These are phyloP conservation scores for Metarhizium rileyi DNA, from an alignment of 2,329 filamentous ascomycete genomes.

Conservation along the genomic window DNA sequence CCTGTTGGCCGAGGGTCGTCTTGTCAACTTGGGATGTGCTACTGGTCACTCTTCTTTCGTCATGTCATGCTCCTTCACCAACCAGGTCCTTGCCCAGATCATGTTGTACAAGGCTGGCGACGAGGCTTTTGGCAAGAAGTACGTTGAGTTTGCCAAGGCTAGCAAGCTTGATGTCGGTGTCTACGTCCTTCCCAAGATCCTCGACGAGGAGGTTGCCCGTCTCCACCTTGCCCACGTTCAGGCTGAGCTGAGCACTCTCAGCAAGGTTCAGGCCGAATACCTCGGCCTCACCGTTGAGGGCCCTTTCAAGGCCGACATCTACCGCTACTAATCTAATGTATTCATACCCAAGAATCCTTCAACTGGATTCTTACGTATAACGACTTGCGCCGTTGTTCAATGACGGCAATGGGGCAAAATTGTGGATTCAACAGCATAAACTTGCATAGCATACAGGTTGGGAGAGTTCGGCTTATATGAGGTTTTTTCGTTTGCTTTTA, in stretches of 20 bases:
- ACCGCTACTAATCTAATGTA: constrained; percentile 35
- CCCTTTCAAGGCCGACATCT: constrained; percentile 90
- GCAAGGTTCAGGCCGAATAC: constrained; percentile 84
- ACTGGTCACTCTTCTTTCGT: constrained; percentile 99
- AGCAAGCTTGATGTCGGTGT: constrained; percentile 81
- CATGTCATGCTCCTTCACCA: constrained; percentile 99
- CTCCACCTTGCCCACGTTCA: constrained; percentile 92
- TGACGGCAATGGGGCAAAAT: constrained; percentile 25
- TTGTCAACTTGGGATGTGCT: constrained; percentile 98
- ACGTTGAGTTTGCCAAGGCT: constrained; percentile 88
- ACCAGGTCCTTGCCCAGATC: constrained; percentile 99
- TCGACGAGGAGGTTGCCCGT: constrained; percentile 95
- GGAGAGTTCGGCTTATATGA: constrained; percentile 18
- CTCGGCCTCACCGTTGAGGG: constrained; percentile 77
- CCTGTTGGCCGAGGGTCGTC: constrained; percentile 94
- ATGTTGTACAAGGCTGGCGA: constrained; percentile 93
- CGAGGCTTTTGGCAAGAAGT: constrained; percentile 81
- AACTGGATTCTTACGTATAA: constrained; percentile 29
- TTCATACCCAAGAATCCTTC: constrained; percentile 28
- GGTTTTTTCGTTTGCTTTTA: constrained; percentile 11
- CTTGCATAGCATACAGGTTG: constrained; percentile 29
- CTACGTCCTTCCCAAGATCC: constrained; percentile 92
- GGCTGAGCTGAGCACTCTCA: constrained; percentile 84
- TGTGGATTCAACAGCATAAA: constrained; percentile 36
- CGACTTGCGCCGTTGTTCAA: constrained; percentile 21